phyloP scores from a whole-genome alignment of 1,284 basidiomycete species.

The Irpex sp. region DNA sequence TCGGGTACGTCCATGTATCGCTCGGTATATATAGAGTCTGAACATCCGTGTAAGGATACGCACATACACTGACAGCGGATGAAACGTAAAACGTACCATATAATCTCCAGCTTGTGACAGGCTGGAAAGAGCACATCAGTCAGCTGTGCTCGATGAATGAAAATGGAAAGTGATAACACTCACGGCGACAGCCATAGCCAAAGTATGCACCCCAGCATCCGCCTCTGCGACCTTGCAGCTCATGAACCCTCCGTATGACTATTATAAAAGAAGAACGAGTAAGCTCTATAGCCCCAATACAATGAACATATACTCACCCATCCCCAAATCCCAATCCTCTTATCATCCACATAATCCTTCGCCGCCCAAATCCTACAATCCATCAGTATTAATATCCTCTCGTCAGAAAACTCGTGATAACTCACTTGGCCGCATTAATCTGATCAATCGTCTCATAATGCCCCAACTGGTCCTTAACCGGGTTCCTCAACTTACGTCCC shows the following conservation, averaged over 20 bases:
- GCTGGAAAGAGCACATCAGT: constrained; percentile 34
- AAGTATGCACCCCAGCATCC: constrained; percentile 77
- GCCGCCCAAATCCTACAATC: constrained; percentile 61
- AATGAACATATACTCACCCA: constrained; percentile 58
- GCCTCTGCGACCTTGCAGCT: constrained; percentile 89
- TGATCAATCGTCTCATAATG: constrained; percentile 87
- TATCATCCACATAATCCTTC: constrained; percentile 76
- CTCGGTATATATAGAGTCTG: constrained; percentile 90
- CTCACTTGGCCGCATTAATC: constrained; percentile 77
- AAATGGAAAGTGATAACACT: constrained; percentile 26
- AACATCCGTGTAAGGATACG: background rate
- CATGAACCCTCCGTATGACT: constrained; percentile 96
- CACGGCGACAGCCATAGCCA: constrained; percentile 89
- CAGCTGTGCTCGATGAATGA: background rate
- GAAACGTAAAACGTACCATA: too few species aligned
- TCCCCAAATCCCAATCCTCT: constrained; percentile 90
- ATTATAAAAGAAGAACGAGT: background rate
- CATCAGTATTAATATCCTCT: background rate
- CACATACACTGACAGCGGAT: too few species aligned
- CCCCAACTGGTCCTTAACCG: constrained; percentile 83
- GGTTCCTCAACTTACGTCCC: constrained; percentile 79
- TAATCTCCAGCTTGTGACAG: constrained; percentile 82
- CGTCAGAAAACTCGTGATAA: constrained; percentile 11
- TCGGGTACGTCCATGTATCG: constrained; percentile 91
- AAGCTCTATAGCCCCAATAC: too few species aligned